Evolutionary conservation across 208 protist genomes (phyloP).

Genomic region (Herpetomonas samuelpessoai): DNA sequence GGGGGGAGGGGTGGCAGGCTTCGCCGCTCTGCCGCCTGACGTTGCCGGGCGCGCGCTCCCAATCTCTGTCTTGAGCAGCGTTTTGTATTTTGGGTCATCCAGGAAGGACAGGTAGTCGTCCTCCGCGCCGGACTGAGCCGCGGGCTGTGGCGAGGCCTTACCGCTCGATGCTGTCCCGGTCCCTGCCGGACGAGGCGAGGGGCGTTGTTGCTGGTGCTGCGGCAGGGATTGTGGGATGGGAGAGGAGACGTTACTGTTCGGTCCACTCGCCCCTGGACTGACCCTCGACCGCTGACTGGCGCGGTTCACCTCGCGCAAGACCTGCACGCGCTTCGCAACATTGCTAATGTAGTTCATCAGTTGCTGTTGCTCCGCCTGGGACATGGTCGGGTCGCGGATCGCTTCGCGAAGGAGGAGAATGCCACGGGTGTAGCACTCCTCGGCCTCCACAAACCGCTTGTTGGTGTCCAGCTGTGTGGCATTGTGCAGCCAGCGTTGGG

Average conservation of each 20-base stretch:
- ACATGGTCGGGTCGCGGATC: conserved; percentile 27
- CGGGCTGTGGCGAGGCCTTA: no score
- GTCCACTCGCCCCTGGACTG: neutral
- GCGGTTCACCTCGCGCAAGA: conserved; percentile 21
- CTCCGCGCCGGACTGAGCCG: neutral
- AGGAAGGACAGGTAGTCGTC: conserved; percentile 30
- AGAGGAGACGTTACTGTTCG: no score
- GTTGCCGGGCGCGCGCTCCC: neutral
- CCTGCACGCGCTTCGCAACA: conserved; percentile 55
- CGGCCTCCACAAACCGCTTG: conserved; percentile 49
- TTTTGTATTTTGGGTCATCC: conserved; percentile 12
- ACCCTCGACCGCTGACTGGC: neutral
- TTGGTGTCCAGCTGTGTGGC: conserved; percentile 45
- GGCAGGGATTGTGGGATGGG: neutral
- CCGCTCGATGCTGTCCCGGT: conserved; percentile 1
- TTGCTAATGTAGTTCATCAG: conserved; percentile 64
- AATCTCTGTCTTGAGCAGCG: neutral
- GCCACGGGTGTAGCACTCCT: conserved; percentile 67
- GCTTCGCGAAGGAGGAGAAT: conserved; percentile 40
- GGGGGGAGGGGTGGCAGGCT: neutral
- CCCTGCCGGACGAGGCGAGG: neutral
- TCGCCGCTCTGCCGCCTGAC: no score
- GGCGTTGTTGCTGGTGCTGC: neutral
- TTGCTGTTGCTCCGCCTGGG: conserved; percentile 24
- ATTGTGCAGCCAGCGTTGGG: conserved; percentile 35